Conservation (phyloP, 768 basidiomycete species). For the Cytidiella melzeri region DNA sequence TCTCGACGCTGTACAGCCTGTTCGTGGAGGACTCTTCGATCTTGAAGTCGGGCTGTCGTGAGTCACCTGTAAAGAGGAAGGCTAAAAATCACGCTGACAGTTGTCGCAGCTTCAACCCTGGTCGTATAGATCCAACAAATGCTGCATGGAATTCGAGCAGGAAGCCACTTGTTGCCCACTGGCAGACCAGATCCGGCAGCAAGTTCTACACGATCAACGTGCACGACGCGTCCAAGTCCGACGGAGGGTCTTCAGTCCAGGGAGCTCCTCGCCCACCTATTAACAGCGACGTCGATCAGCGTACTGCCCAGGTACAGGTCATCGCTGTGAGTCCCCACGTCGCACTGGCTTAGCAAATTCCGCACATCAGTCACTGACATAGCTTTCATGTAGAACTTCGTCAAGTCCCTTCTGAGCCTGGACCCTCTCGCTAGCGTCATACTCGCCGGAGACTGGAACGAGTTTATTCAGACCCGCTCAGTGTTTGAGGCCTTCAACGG, state of each 20-base stretch:
- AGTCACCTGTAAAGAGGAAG: neutral
- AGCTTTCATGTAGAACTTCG: slow-evolving; percentile 36
- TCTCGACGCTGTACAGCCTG: slow-evolving; percentile 38
- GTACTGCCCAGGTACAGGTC: slow-evolving; percentile 42
- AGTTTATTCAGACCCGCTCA: slow-evolving; percentile 46
- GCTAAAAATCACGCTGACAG: neutral
- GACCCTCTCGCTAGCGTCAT: slow-evolving; percentile 43
- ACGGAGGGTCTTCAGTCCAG: slow-evolving; percentile 44
- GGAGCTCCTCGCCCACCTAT: slow-evolving; percentile 53
- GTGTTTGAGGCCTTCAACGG: slow-evolving; percentile 40
- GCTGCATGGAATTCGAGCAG: slow-evolving; percentile 46
- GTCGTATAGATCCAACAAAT: slow-evolving; percentile 55
- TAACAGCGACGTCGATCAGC: slow-evolving; percentile 42
- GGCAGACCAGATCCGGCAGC: slow-evolving; percentile 38
- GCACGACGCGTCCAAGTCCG: slow-evolving; percentile 49
- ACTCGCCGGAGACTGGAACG: slow-evolving; percentile 57
- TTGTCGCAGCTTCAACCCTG: slow-evolving; percentile 47
- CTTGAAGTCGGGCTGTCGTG: slow-evolving; percentile 32
- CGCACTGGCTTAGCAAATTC: neutral
- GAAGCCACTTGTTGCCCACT: slow-evolving; percentile 54
- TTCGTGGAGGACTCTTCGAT: slow-evolving; percentile 29
- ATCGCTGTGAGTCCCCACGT: slow-evolving; percentile 38
- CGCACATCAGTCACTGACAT: neutral
- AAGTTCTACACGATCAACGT: slow-evolving; percentile 54
- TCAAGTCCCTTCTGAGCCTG: slow-evolving; percentile 35